Evolutionary conservation across 306 rosid species (phyloP).

Genomic region (Cyclanthera cordifolia): DNA sequence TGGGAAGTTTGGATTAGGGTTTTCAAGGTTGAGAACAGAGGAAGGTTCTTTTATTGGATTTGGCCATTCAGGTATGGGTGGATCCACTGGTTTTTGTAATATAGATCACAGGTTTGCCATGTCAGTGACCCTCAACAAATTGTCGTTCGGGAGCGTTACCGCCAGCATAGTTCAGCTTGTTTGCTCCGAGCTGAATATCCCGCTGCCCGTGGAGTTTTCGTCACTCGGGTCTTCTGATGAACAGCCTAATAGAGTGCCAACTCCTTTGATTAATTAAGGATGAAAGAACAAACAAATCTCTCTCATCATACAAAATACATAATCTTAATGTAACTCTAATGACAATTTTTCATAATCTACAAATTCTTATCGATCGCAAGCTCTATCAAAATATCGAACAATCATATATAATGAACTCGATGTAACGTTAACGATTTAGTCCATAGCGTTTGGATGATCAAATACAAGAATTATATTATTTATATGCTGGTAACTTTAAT

Average conservation of each 20-base stretch:
- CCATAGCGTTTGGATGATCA: not conserved
- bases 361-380: not conserved
- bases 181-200: conserved; percentile 82
- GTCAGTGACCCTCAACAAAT: conserved; percentile 73
- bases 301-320: not conserved
- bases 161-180: conserved; percentile 50
- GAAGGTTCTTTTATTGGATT: conserved; percentile 55
- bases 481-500: not conserved
- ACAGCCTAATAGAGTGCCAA: conserved; percentile 14
- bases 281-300: conserved; percentile 10
- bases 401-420: not conserved
- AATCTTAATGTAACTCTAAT: conserved; percentile 4
- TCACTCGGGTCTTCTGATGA: conserved; percentile 19
- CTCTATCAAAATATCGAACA: not conserved
- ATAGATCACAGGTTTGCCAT: conserved; percentile 55
- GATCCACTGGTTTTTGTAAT: conserved; percentile 76
- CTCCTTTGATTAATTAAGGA: conserved; percentile 63
- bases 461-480: not conserved
- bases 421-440: not conserved
- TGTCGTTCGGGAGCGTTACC: conserved; percentile 66
- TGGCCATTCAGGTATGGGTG: conserved; percentile 98
- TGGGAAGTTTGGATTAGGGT: conserved; percentile 73
- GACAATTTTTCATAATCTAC: not conserved
- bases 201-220: conserved; percentile 52
- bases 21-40: conserved; percentile 42